Percentiles rank a stretch among this genome's conserved stretches.
phyloP scores from a whole-genome alignment of 2,329 filamentous ascomycete genomes.

The Aureobasidium sp. region DNA sequence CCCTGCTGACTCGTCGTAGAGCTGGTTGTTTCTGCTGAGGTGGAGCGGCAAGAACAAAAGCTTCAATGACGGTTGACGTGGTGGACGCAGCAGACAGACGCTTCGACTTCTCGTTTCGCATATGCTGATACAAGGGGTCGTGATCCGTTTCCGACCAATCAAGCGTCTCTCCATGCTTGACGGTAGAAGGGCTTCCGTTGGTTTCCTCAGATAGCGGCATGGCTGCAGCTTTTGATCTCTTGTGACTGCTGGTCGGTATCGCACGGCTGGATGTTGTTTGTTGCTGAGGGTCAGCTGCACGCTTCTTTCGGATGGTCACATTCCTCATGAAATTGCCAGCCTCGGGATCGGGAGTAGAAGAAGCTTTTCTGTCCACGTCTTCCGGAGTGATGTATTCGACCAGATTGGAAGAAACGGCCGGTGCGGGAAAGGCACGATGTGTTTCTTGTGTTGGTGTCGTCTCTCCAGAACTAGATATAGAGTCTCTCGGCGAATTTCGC shows the following conservation, averaged over 20 bases:
- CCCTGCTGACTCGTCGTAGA: constrained; percentile 47
- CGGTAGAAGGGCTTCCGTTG: constrained; percentile 28
- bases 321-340: constrained; percentile 26
- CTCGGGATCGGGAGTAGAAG: background rate
- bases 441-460: constrained; percentile 5
- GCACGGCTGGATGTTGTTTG: background rate
- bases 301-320: constrained; percentile 31
- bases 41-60: constrained; percentile 44
- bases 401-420: background rate
- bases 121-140: constrained; percentile 19
- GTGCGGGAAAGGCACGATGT: background rate
- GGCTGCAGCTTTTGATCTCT: background rate
- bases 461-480: background rate
- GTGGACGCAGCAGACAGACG: constrained; percentile 44
- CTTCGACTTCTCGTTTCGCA: constrained; percentile 27
- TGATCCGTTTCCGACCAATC: constrained; percentile 37
- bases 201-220: background rate
- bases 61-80: constrained; percentile 46
- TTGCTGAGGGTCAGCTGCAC: constrained; percentile 16
- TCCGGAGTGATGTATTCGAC: background rate
- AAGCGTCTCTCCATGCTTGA: constrained; percentile 27
- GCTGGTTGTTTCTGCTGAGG: constrained; percentile 32
- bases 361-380: background rate
- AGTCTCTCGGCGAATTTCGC: background rate
- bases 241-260: background rate